Evolutionary conservation across 129 eudicot species (phyloP), one percentile per base, ranked within the genome.

Genomic region (Apium graveolens): DNA sequence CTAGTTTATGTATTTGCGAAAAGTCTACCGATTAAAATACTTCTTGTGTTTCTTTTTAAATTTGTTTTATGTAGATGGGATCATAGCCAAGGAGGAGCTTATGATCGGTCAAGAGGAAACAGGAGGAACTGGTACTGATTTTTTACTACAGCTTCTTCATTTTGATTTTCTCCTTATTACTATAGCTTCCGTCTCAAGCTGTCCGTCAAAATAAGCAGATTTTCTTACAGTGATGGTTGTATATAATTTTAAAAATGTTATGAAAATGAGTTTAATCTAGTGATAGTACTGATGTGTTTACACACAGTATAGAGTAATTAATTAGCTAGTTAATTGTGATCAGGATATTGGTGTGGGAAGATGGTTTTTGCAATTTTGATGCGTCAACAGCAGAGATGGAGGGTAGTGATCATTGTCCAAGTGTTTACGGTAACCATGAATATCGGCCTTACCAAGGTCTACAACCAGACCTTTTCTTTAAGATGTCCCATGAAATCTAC

Each of bases 321-420:
- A 17, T 48, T 39, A 72, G 27, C 20, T 31, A 18, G 12, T 45
- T 31, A n/a, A n/a, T n/a, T n/a, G n/a, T n/a, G n/a, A 55, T 49
- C 76, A 96, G 99, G 99, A 96, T 96, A 90, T 82, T 96, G 85
- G 99, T 89, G 21, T 96, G 99, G 99, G 99, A 96, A 86, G 99
- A 96, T 86, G 99, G 99, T n/a, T 96, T 96, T 43, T 96, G 99
- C 81, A 92, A 96, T 49, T 96, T 96, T 82, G 95, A 91, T 8
- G 99, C 97, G 9, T 90, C 99, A 29, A 75, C 97, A 6, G 75
- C 86, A 42, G 95, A 90, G 84, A 89, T 89, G 13, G 85, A 71
- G 72, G 44, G 81, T 29, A 88, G 87, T 12, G 96, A 87, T 44
- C 48, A 44, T 34, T 81, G 76, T 85, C 79, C 86, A 11, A 81